Evolutionary conservation across 2,329 filamentous ascomycete species (phyloP).

Genomic region (Diaporthe citriasiana): DNA sequence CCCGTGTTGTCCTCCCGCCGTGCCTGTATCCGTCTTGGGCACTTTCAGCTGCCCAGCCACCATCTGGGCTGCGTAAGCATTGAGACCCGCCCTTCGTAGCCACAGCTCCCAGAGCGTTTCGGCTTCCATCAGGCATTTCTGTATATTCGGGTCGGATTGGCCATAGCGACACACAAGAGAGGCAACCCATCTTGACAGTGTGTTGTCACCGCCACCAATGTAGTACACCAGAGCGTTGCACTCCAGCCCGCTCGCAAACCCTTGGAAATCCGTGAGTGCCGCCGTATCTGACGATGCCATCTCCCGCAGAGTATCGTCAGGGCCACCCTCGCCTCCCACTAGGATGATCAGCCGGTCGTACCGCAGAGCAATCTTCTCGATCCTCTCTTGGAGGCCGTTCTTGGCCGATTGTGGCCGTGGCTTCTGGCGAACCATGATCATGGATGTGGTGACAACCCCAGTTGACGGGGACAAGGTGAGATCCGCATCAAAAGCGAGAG

Average conservation of each 20-base stretch:
- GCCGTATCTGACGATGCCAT: conserved; percentile 58
- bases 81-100: conserved; percentile 75
- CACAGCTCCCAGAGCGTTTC: conserved; percentile 79
- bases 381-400: conserved; percentile 66
- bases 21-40: conserved; percentile 44
- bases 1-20: conserved; percentile 53
- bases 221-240: conserved; percentile 59
- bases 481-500: conserved; percentile 74
- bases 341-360: conserved; percentile 80
- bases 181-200: conserved; percentile 68
- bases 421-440: conserved; percentile 80
- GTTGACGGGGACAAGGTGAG: conserved; percentile 77
- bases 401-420: conserved; percentile 68
- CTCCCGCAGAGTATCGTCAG: conserved; percentile 55
- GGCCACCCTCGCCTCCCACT: conserved; percentile 67
- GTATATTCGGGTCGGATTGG: conserved; percentile 45
- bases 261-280: conserved; percentile 64
- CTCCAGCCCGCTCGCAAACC: conserved; percentile 60
- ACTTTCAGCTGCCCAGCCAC: conserved; percentile 65
- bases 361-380: conserved; percentile 66
- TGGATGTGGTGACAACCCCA: conserved; percentile 78
- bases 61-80: conserved; percentile 79
- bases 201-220: conserved; percentile 64
- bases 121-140: conserved; percentile 60
- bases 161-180: conserved; percentile 64